Evolutionary conservation across 1,139 yeast genomes (phyloP), one percentile per base, ranked within the genome.

Genomic region (Zygosaccharomyces sapae): DNA sequence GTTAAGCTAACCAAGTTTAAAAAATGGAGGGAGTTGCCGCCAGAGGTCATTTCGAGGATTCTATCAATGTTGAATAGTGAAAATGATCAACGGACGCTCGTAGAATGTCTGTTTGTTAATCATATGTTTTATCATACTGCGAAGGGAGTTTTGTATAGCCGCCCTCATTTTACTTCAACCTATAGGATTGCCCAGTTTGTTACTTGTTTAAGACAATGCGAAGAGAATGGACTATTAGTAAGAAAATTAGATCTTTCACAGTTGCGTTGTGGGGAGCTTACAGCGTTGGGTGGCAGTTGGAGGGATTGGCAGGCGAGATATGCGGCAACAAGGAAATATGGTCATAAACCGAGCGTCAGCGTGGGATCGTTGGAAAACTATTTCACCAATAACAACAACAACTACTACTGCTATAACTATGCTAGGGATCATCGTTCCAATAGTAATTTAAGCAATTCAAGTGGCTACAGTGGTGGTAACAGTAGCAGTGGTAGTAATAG

Each of bases 231-330:
- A 0, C 60, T 62, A 16, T 71, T 74, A 50, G 85, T 86, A 2
- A 73, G 72, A 54, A 52, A 61, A 0, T 62, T 87, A 38, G 86
- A 86, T 58, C 65, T 87, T 24, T 81, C 89, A 0, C 66, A 68
- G 53, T 75, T 64, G 63, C 71, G 59, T 63, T 80, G 62, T 7
- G 84, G 83, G 30, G 55, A 67, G 29, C 54, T 61, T 63, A 72
- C 70, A 20, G 70, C 72, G 0, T 62, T 71, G 39, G 92, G 95
- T 0, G 85, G 92, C 10, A 31, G 34, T 31, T 87, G 96, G 96
- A 74, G 95, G 60, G 96, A 87, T 64, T 86, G 95, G 95, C 83
- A 75, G 84, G 52, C 77, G 76, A 40, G 88, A 84, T 31, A 12
- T 4, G 16, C 34, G 7, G 19, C 34, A 13, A 31, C 19, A 31